phyloP scores from a whole-genome alignment of 345 rosid genomes.

The Moringa oleifera region DNA sequence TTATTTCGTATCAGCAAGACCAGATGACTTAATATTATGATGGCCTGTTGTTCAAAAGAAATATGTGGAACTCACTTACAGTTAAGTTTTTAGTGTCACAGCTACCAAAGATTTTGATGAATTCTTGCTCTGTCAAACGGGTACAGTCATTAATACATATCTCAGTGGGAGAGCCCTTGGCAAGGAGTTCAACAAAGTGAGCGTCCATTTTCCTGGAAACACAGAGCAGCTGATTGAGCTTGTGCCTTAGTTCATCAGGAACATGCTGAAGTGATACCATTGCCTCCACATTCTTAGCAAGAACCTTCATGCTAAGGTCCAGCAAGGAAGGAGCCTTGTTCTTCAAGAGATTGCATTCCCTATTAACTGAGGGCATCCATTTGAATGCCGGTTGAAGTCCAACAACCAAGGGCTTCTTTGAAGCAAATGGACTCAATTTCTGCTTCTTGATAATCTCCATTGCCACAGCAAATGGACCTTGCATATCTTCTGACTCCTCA shows the following conservation, averaged over 20 bases:
- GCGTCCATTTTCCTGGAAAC: slow-evolving; percentile 21
- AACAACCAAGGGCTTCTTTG: slow-evolving; percentile 4
- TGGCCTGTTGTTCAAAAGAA: neutral
- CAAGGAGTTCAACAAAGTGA: slow-evolving; percentile 34
- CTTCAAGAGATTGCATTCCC: neutral
- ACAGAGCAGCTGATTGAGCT: slow-evolving; percentile 23
- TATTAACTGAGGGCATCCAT: slow-evolving; percentile 18
- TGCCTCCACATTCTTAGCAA: slow-evolving; percentile 29
- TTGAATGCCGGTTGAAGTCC: slow-evolving; percentile 4
- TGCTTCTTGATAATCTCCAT: slow-evolving; percentile 24
- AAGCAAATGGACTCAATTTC: neutral
- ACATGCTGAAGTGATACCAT: slow-evolving; percentile 32
- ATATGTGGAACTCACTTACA: slow-evolving; percentile 20
- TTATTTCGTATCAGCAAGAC: neutral
- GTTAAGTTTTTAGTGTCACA: slow-evolving; percentile 25
- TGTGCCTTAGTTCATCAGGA: slow-evolving; percentile 36
- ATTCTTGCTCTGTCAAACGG: slow-evolving; percentile 24
- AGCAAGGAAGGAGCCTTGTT: slow-evolving; percentile 22
- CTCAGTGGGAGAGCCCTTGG: slow-evolving; percentile 31
- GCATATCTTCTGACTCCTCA: slow-evolving; percentile 6
- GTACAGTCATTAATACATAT: slow-evolving; percentile 26
- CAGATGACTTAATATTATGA: neutral
- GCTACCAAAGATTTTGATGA: slow-evolving; percentile 24
- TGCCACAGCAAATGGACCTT: slow-evolving; percentile 26
- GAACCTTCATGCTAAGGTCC: slow-evolving; percentile 31